Percentiles rank a stretch among this genome's conserved stretches.
These are phyloP conservation scores for Isatis lusitanica DNA, from an alignment of 441 rosid genomes.

Conservation along the genomic window DNA sequence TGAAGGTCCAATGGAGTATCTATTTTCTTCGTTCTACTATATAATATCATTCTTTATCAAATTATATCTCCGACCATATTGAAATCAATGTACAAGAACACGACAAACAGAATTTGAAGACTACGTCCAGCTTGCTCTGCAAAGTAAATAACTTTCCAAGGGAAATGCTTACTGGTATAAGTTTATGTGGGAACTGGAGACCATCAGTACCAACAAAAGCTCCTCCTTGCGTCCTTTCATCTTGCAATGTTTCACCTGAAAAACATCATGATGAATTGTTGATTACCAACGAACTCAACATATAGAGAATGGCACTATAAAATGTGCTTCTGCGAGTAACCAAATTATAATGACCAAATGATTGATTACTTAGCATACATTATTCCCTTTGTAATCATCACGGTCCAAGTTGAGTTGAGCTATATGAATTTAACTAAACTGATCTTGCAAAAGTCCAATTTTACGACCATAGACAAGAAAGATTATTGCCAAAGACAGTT, in stretches of 20 bases:
- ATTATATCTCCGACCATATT: background rate
- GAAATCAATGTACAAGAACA: background rate
- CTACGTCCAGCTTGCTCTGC: constrained; percentile 3
- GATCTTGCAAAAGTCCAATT: constrained; percentile 4
- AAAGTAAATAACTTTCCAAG: background rate
- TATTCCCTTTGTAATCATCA: background rate
- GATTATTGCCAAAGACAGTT: background rate
- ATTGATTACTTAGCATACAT: constrained; percentile 11
- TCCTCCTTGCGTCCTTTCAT: constrained; percentile 90
- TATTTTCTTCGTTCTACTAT: background rate
- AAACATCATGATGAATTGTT: constrained; percentile 15
- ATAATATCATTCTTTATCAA: background rate
- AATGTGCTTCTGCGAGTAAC: background rate
- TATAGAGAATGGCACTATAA: constrained; percentile 3
- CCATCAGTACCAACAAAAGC: constrained; percentile 82
- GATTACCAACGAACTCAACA: constrained; percentile 12
- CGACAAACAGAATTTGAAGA: background rate
- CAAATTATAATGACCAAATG: constrained; percentile 30
- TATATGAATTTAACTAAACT: constrained; percentile 8
- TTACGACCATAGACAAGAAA: background rate
- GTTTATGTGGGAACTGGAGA: constrained; percentile 83
- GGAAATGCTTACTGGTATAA: constrained; percentile 75
- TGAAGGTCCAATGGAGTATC: constrained; percentile 2
- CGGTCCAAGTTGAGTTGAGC: background rate
- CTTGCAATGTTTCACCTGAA: constrained; percentile 85